Evolutionary conservation across 2,329 filamentous ascomycete species (phyloP).

Genomic region (Clarireedia hainanense): DNA sequence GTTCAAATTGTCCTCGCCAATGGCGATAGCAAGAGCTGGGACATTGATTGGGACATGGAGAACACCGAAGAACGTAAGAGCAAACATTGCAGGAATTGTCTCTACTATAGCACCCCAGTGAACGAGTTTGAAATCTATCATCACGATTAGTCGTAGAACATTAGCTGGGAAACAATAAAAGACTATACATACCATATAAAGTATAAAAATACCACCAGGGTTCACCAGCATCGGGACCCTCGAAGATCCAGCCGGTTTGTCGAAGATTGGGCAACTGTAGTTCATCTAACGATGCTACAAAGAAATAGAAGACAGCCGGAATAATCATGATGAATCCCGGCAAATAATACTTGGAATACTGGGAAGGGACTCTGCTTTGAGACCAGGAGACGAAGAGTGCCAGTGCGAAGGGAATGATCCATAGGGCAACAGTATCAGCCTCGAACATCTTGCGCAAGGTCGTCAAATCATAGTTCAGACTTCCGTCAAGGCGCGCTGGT

Average conservation of each 20-base stretch:
- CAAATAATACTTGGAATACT: slow-evolving; percentile 81
- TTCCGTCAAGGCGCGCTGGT: slow-evolving; percentile 74
- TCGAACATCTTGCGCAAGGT: slow-evolving; percentile 70
- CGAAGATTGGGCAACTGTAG: slow-evolving; percentile 62
- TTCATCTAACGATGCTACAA: slow-evolving; percentile 61
- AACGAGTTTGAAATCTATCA: slow-evolving; percentile 67
- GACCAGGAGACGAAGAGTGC: slow-evolving; percentile 69
- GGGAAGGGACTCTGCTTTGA: slow-evolving; percentile 69
- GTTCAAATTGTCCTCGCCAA: slow-evolving; percentile 85
- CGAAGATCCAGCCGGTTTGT: slow-evolving; percentile 80
- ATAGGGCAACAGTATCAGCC: slow-evolving; percentile 68
- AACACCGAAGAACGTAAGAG: slow-evolving; percentile 93
- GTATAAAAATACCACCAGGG: slow-evolving; percentile 99
- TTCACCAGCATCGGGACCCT: slow-evolving; percentile 73
- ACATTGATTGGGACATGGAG: slow-evolving; percentile 98
- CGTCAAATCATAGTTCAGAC: slow-evolving; percentile 69
- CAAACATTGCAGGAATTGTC: slow-evolving; percentile 89
- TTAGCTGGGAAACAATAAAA: slow-evolving; percentile 11
- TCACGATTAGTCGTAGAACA: slow-evolving; percentile 6
- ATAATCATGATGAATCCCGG: slow-evolving; percentile 80
- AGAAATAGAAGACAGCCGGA: slow-evolving; percentile 68
- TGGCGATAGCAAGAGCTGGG: slow-evolving; percentile 81
- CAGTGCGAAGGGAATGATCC: slow-evolving; percentile 71
- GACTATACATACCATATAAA: slow-evolving; percentile 64
- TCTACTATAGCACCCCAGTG: slow-evolving; percentile 77